These are phyloP conservation scores for Colletotrichum sp. DNA, from an alignment of 2,329 filamentous ascomycete species.

Conservation along the genomic window DNA sequence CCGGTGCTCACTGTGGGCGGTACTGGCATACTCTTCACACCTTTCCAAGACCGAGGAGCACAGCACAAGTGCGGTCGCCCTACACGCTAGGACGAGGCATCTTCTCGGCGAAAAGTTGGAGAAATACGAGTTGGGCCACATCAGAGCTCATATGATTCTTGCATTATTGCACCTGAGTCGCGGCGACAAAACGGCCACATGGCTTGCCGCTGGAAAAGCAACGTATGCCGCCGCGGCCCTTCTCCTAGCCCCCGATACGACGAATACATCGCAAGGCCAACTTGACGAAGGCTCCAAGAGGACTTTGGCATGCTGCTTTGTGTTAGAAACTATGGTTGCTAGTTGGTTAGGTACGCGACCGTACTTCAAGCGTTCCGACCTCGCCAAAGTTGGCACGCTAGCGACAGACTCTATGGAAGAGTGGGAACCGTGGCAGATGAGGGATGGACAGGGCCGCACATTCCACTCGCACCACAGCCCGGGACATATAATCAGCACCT, in stretches of 20 bases:
- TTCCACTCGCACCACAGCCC: neutral
- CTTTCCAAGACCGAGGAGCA: neutral
- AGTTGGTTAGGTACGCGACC: neutral
- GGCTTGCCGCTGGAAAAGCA: constrained; percentile 4
- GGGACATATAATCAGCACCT: neutral
- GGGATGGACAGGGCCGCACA: neutral
- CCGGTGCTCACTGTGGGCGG: neutral
- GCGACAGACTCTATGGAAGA: neutral
- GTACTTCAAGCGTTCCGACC: neutral
- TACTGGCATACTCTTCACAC: neutral
- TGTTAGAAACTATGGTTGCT: constrained; percentile 6
- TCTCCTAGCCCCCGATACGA: neutral
- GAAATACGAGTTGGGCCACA: neutral
- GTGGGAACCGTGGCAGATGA: neutral
- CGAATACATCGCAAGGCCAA: neutral
- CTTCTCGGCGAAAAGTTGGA: neutral
- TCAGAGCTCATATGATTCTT: neutral
- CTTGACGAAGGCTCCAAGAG: neutral
- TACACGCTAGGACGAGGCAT: neutral
- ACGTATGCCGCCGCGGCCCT: neutral
- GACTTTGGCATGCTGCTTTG: neutral
- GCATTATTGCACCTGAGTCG: neutral
- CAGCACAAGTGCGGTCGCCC: neutral
- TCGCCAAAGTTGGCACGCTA: neutral
- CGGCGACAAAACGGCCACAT: neutral